phyloP scores from a whole-genome alignment of 179 eudicot species.

The Nepenthes alata region DNA sequence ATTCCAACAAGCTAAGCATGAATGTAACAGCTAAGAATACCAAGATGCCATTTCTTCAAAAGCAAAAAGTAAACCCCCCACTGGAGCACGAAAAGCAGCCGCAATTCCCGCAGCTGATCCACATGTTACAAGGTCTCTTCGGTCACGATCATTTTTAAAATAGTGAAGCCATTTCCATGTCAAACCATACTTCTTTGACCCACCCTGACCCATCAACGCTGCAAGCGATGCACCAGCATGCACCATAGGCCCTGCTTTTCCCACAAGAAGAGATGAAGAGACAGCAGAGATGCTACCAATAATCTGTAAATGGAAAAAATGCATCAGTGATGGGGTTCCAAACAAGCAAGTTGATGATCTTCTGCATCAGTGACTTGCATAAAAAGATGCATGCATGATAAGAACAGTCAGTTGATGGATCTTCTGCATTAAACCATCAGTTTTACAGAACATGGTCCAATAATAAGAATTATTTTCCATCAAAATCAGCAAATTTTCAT shows the following conservation, averaged over 20 bases:
- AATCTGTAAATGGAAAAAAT: slow-evolving; percentile 31
- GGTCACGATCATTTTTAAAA: slow-evolving; percentile 80
- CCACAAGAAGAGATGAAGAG: slow-evolving; percentile 67
- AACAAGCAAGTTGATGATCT: background rate
- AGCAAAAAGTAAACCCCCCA: slow-evolving; percentile 91
- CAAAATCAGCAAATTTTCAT: too few species aligned
- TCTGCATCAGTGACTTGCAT: background rate
- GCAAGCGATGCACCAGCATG: slow-evolving; percentile 78
- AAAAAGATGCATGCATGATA: too few species aligned
- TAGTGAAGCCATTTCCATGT: slow-evolving; percentile 71
- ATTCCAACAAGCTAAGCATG: background rate
- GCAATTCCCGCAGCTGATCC: slow-evolving; percentile 95
- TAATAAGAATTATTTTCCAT: too few species aligned
- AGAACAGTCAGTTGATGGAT: too few species aligned
- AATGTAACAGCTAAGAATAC: slow-evolving; percentile 21
- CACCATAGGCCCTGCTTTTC: slow-evolving; percentile 97
- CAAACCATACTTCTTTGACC: slow-evolving; percentile 61
- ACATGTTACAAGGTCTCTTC: slow-evolving; percentile 85
- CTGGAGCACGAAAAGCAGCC: slow-evolving; percentile 95
- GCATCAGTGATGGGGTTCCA: background rate
- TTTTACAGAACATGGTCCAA: background rate
- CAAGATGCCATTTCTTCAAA: slow-evolving; percentile 97
- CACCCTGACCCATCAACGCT: slow-evolving; percentile 64
- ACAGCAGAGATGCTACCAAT: slow-evolving; percentile 77
- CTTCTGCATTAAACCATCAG: background rate